phyloP scores from a whole-genome alignment of 176 grass and related monocot genomes.

The Aegilops bicornis region DNA sequence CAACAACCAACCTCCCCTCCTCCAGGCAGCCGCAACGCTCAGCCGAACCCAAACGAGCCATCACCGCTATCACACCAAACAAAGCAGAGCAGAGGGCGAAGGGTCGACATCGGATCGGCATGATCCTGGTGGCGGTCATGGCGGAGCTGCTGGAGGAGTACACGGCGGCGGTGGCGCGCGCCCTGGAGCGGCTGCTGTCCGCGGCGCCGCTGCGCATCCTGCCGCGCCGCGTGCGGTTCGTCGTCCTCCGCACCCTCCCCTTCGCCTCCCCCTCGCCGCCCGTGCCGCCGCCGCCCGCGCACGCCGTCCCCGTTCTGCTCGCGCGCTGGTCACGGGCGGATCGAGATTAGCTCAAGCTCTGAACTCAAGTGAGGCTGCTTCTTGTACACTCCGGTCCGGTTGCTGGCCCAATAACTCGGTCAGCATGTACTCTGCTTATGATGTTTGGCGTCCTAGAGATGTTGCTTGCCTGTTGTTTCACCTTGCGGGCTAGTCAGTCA shows the following conservation, averaged over 20 bases:
- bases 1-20: not conserved
- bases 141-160: slow-evolving; percentile 50
- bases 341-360: not conserved
- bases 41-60: not conserved
- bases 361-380: not conserved
- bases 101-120: not conserved
- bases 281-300: not conserved
- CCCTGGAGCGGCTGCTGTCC: slow-evolving; percentile 47
- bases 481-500: not conserved
- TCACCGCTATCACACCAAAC: not conserved
- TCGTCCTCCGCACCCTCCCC: slow-evolving; percentile 48
- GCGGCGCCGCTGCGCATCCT: slow-evolving; percentile 36
- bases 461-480: not conserved
- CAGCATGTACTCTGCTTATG: not conserved
- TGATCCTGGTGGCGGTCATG: slow-evolving; percentile 55
- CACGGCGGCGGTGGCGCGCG: slow-evolving; percentile 44
- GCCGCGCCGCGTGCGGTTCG: slow-evolving; percentile 41
- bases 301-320: not conserved
- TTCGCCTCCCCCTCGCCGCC: slow-evolving; percentile 6
- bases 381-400: not conserved
- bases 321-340: not conserved
- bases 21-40: not conserved
- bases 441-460: not conserved
- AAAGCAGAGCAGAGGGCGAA: not conserved
- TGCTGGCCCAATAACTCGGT: not conserved